A percentile compares a stretch with the other conserved stretches of the same genome.
Conservation (phyloP, 305 asterid genomes). For the Fraxinus ornus region DNA sequence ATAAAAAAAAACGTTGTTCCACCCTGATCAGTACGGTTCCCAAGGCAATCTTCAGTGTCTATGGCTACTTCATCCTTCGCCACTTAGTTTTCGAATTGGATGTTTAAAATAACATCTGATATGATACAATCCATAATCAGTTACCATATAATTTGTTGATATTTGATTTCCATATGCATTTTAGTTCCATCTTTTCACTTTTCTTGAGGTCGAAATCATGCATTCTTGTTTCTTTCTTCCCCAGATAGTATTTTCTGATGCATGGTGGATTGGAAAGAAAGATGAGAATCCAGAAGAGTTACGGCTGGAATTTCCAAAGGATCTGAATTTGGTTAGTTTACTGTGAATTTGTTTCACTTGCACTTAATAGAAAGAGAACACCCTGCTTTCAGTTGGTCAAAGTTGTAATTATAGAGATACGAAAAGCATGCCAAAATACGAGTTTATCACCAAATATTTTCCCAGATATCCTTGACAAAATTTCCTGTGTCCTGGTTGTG, state of each 20-base stretch:
- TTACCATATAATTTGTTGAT: slow-evolving; percentile 5
- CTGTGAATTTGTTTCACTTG: slow-evolving; percentile 21
- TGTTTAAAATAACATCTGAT: slow-evolving; percentile 3
- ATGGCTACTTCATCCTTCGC: background rate
- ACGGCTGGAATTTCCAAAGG: slow-evolving; percentile 66
- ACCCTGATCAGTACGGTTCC: background rate
- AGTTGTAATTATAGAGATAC: background rate
- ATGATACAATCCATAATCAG: slow-evolving; percentile 6
- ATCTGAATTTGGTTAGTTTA: slow-evolving; percentile 56
- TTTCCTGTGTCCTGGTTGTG: slow-evolving; percentile 17
- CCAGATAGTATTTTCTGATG: slow-evolving; percentile 88
- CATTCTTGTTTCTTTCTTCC: slow-evolving; percentile 23
- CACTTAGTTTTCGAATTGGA: background rate
- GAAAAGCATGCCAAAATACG: background rate
- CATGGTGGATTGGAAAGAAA: slow-evolving; percentile 92
- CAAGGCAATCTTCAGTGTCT: background rate
- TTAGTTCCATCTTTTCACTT: slow-evolving; percentile 1
- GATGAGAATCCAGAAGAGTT: slow-evolving; percentile 85
- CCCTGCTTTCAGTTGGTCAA: slow-evolving; percentile 15
- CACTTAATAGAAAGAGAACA: slow-evolving; percentile 12
- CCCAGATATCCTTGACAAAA: slow-evolving; percentile 23
- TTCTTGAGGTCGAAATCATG: slow-evolving; percentile 19
- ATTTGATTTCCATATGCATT: background rate
- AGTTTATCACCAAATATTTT: slow-evolving; percentile 6
- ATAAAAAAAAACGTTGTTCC: background rate